Evolutionary conservation across 768 basidiomycete species (phyloP), one percentile per base, ranked within the genome.

Genomic region (Lactarius trivialis): DNA sequence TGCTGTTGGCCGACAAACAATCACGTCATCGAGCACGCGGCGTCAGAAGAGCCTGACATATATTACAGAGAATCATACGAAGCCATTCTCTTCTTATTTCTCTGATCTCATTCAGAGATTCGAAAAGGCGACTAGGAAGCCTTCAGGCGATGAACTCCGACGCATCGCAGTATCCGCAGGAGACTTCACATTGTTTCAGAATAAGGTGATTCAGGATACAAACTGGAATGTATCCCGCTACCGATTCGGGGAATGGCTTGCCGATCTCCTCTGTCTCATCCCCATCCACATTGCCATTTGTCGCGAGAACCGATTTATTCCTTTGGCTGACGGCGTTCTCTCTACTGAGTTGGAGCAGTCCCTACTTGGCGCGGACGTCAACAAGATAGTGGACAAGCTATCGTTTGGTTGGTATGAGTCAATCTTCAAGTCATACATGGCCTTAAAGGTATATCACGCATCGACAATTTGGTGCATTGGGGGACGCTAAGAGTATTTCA

Each of bases 371-470:
- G 85, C 85, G 0, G 82, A 84, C 51, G 80, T 86, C 21, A 77
- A 77, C 28, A 76, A 74, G 19, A 82, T 86, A 19, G 81, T 84
- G 14, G 80, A 85, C 60, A 75, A 64, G 52, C 68, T 86, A 11
- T 78, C 82, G 0, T 77, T 86, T 56, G 84, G 83, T 0, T 86
- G 85, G 85, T 85, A 85, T 30, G 85, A 86, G 63, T 82, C 81
- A 1, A 73, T 86, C 12, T 83, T 86, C 63, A 80, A 80, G 64
- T 85, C 84, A 0, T 86, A 86, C 58, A 80, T 82, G 81, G 81
- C 82, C 0, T 73, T 74, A 24, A 86, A 82, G 76, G 84, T 4
- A 39, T 7, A 15, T 50, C 26, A 33, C 26, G 21, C 7, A 6
- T 28, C 28, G 4, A 7, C 0, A 15, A 2, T n/a, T 14, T 36